Evolutionary conservation across 495 filamentous ascomycete genomes (phyloP).

Genomic region (Podospora australis): DNA sequence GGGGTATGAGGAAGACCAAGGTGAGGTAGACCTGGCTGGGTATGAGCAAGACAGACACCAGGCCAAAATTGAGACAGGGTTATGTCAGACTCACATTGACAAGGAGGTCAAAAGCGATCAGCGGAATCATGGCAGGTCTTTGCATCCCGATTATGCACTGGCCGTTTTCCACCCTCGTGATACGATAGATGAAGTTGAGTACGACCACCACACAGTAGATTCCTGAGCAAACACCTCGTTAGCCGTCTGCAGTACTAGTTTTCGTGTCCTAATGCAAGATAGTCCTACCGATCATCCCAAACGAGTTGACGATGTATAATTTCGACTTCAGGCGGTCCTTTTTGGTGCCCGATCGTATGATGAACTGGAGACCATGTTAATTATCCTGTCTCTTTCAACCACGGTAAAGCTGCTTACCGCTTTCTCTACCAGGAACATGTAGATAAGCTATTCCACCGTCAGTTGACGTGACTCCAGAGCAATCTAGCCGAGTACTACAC

Average conservation of each 20-base stretch:
- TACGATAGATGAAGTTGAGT: conserved; percentile 45
- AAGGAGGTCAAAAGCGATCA: conserved; percentile 44
- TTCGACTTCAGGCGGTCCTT: conserved; percentile 39
- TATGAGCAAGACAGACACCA: background rate
- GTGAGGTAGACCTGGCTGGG: conserved; percentile 44
- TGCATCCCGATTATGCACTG: conserved; percentile 49
- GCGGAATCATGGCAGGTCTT: conserved; percentile 41
- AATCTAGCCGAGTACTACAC: conserved; percentile 5
- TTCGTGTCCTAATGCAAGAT: background rate
- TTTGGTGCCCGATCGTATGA: conserved; percentile 37
- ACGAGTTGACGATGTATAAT: conserved; percentile 46
- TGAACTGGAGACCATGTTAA: no score
- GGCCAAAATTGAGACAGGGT: background rate
- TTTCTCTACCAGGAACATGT: conserved; percentile 49
- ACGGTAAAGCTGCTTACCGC: conserved; percentile 34
- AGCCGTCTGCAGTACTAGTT: conserved; percentile 11
- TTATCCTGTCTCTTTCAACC: no score
- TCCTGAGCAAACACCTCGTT: conserved; percentile 29
- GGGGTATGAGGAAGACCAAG: conserved; percentile 41
- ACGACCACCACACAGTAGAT: conserved; percentile 40
- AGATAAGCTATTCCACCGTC: conserved; percentile 36
- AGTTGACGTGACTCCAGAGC: background rate
- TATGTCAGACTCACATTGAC: conserved; percentile 36
- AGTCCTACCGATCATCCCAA: conserved; percentile 42
- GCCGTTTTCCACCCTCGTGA: conserved; percentile 38